Evolutionary conservation across 2,329 filamentous ascomycete species (phyloP), one percentile per base, ranked within the genome.

Genomic region (Phialophora verrucosa): DNA sequence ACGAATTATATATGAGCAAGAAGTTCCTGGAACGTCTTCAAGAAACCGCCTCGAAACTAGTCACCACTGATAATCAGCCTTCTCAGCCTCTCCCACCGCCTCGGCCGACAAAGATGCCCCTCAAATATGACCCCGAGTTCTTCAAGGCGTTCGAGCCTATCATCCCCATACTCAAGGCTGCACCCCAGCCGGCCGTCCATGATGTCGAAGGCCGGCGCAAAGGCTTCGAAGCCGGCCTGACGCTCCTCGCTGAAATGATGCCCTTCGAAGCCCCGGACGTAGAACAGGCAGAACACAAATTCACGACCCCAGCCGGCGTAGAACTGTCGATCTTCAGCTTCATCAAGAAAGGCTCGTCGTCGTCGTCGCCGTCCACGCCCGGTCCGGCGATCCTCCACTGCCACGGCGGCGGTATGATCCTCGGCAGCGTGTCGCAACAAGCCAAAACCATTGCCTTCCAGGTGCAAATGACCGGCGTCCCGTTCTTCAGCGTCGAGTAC

Each of bases 401-500:
- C n/a, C 74, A 76, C 58, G 74, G 72, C 31, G 74, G 74, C 27
- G 74, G 74, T 8, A 73, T 66, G 62, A 72, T 75, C 50, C 57
- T 69, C 8, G 74, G 73, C 12, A 56, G 60, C n/a, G 68, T 70
- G 20, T 47, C 53, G 0, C 58, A 70, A 44, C 70, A 72, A 53
- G 55, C 38, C 29, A 61, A 62, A n/a, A 51, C 23, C 20, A 58
- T 73, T 27, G 58, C 62, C 3, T 56, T 61, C n/a, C 59, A 68
- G n/a, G 70, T 70, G 8, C 60, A 68, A 25, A 29, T 66, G 49
- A 72, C 69, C 4, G 67, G 70, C 2, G 67, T 73, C 5, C 71
- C 70, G 59, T 63, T 73, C 12, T 75, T 75, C 66, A 72, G 71
- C 31, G 71, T 75, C 7, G 71, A 73, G 35, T 75, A 75, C 59